Evolutionary conservation across 1,284 basidiomycete genomes (phyloP).

Genomic region (Athelia sp.): DNA sequence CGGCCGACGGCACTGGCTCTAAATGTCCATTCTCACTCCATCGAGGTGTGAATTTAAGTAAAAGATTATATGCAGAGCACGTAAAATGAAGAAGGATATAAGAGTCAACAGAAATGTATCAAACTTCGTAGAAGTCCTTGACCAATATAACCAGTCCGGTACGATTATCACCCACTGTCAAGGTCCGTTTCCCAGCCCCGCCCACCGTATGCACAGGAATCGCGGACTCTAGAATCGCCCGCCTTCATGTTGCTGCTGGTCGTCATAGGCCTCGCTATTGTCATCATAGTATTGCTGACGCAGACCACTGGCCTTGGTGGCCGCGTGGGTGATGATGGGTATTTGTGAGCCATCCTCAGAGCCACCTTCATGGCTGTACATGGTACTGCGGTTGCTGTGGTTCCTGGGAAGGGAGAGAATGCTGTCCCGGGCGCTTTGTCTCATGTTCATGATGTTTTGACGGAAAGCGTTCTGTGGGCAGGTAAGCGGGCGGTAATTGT

Average conservation of each 20-base stretch:
- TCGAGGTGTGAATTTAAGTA: no score
- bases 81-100: no score
- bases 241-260: slow-evolving; percentile 11
- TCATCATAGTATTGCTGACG: slow-evolving; percentile 50
- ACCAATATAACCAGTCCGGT: background rate
- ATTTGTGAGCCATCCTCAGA: slow-evolving; percentile 50
- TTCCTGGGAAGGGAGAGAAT: slow-evolving; percentile 44
- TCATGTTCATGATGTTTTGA: slow-evolving; percentile 73
- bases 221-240: slow-evolving; percentile 20
- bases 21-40: background rate
- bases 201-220: no score
- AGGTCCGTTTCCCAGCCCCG: background rate
- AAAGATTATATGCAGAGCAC: no score
- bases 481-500: background rate
- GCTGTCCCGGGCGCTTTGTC: slow-evolving; percentile 62
- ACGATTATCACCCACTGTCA: no score
- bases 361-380: slow-evolving; percentile 39
- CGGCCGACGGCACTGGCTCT: no score
- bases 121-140: slow-evolving; percentile 1
- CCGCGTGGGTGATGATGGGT: slow-evolving; percentile 44
- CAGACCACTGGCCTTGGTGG: slow-evolving; percentile 48
- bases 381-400: slow-evolving; percentile 38
- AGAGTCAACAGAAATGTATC: no score
- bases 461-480: slow-evolving; percentile 63
- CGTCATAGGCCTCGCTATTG: slow-evolving; percentile 27